Conservation (phyloP, 495 filamentous ascomycete species). For the Penicillium herquei region DNA sequence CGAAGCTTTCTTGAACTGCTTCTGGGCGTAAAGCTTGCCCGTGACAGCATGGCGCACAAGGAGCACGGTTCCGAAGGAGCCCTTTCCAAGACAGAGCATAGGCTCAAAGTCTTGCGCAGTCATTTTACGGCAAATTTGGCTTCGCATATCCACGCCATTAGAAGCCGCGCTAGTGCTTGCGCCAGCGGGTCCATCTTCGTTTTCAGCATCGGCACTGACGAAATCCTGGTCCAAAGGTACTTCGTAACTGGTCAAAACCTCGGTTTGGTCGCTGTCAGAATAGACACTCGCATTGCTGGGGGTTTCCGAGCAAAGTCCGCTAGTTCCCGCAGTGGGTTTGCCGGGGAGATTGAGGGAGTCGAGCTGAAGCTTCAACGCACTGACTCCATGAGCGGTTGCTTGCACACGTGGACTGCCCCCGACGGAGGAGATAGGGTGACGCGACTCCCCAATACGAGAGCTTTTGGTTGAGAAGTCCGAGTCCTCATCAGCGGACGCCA, state of each 20-base stretch:
- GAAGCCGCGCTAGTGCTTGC: constrained; percentile 2
- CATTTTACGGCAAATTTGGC: constrained; percentile 72
- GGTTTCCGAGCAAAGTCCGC: constrained; percentile 41
- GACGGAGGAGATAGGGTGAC: constrained; percentile 21
- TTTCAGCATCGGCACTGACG: constrained; percentile 65
- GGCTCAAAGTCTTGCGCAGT: constrained; percentile 85
- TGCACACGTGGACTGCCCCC: constrained; percentile 57
- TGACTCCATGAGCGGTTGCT: constrained; percentile 65
- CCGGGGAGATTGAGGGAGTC: constrained; percentile 62
- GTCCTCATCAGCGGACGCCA: constrained; percentile 81
- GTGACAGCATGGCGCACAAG: constrained; percentile 85
- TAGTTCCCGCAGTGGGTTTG: constrained; percentile 25
- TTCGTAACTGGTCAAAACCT: constrained; percentile 76
- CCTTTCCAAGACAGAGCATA: constrained; percentile 94
- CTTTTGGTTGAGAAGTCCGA: constrained; percentile 64
- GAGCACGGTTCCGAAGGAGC: constrained; percentile 89
- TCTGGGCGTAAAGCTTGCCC: constrained; percentile 91
- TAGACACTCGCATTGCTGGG: constrained; percentile 55
- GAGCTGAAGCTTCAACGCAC: constrained; percentile 72
- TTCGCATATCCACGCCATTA: constrained; percentile 31
- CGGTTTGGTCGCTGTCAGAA: constrained; percentile 56
- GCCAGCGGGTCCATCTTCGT: constrained; percentile 33
- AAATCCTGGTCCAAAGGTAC: constrained; percentile 87
- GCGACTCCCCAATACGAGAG: constrained; percentile 43
- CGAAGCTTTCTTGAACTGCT: constrained; percentile 96